Evolutionary conservation across 1,284 basidiomycete genomes (phyloP).

Genomic region (Ganoderma lingzhi): DNA sequence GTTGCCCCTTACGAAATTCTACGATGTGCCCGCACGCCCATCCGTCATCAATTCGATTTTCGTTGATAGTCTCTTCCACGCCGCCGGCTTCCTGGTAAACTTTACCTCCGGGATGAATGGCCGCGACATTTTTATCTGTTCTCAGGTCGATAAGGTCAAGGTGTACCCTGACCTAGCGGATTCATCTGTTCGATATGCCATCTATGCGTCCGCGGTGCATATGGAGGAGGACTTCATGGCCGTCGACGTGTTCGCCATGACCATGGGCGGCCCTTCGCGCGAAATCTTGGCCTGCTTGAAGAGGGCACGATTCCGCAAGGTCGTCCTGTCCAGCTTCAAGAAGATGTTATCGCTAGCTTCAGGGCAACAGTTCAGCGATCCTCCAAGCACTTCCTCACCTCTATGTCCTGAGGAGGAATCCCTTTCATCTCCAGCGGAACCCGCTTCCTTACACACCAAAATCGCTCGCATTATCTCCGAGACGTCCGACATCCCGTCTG

Average conservation of each 20-base stretch:
- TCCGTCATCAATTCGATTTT: conserved; percentile 50
- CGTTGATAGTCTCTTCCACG: conserved; percentile 71
- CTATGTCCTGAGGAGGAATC: neutral
- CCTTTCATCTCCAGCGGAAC: neutral
- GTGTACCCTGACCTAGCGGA: conserved; percentile 52
- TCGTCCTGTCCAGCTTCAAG: neutral
- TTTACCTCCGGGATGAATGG: conserved; percentile 51
- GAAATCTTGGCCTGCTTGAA: conserved; percentile 62
- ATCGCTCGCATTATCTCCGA: conserved; percentile 48
- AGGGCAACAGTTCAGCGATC: conserved; percentile 49
- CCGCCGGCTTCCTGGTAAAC: conserved; percentile 75
- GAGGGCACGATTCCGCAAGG: conserved; percentile 55
- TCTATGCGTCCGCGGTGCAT: conserved; percentile 60
- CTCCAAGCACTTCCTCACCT: neutral
- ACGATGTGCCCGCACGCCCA: neutral
- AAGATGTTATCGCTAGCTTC: neutral
- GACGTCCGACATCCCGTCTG: conserved; percentile 48
- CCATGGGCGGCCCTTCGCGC: conserved; percentile 38
- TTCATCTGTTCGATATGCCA: conserved; percentile 50
- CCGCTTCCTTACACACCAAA: neutral
- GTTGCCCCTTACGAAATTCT: conserved; percentile 43
- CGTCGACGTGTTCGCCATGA: conserved; percentile 60
- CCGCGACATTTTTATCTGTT: conserved; percentile 68
- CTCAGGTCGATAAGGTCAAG: conserved; percentile 56
- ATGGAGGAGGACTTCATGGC: conserved; percentile 49